Conservation (phyloP, 106 monocot species). For the Allium cepa region DNA sequence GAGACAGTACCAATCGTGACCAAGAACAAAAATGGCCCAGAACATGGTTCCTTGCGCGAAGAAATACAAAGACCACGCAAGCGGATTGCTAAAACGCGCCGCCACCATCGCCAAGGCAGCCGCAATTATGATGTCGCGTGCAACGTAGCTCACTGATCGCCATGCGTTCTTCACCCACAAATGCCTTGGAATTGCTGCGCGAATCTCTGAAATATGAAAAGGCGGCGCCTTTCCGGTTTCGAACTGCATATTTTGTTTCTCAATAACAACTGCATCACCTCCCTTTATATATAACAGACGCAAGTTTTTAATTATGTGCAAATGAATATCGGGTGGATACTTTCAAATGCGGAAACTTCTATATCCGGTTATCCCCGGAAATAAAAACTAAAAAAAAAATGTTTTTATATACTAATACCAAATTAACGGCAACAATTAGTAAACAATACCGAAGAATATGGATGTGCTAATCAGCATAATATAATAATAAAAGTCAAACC, state of each 20-base stretch:
- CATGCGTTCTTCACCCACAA: slow-evolving; percentile 61
- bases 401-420: too few relatives aligned
- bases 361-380: too few relatives aligned
- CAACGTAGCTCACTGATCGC: slow-evolving; percentile 64
- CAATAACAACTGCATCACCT: too few relatives aligned
- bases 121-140: slow-evolving; percentile 48
- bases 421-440: too few relatives aligned
- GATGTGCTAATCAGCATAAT: too few relatives aligned
- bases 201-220: slow-evolving; percentile 58
- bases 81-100: slow-evolving; percentile 24
- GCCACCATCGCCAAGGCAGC: slow-evolving; percentile 31
- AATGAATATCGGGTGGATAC: too few relatives aligned
- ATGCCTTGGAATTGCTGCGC: slow-evolving; percentile 58
- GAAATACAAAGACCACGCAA: slow-evolving; percentile 71
- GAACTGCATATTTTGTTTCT: slow-evolving; percentile 4
- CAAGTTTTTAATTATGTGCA: too few relatives aligned
- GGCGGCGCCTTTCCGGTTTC: slow-evolving; percentile 50
- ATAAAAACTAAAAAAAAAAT: too few relatives aligned
- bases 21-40: slow-evolving; percentile 91
- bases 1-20: slow-evolving; percentile 71
- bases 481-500: too few relatives aligned
- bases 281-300: too few relatives aligned
- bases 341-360: too few relatives aligned
- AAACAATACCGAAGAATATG: too few relatives aligned
- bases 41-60: slow-evolving; percentile 88